Conservation (phyloP, 73 alveolate genomes). For the Paramecium primaurelia region DNA sequence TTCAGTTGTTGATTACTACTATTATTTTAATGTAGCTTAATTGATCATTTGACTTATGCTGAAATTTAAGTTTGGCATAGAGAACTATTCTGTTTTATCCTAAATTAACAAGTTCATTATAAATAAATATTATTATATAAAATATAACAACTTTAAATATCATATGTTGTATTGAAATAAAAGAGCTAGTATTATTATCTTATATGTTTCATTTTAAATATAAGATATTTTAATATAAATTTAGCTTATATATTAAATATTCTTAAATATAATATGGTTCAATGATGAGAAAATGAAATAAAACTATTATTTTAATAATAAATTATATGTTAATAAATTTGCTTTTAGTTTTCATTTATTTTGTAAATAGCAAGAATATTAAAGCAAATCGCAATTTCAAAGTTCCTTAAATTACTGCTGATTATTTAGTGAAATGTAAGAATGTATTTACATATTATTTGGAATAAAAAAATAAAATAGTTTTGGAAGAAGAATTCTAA, state of each 20-base stretch:
- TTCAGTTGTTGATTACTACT: not conserved
- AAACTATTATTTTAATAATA: not conserved
- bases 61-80: not conserved
- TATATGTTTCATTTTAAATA: not conserved
- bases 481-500: not conserved
- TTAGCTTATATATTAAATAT: not conserved
- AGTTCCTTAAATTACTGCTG: slow-evolving; percentile 11
- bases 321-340: not conserved
- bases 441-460: not conserved
- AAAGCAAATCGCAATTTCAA: slow-evolving; percentile 6
- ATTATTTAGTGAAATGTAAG: not conserved
- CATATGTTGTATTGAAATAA: no score
- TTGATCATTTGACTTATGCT: not conserved
- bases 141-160: not conserved
- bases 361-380: not conserved
- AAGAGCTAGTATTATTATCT: no score
- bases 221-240: not conserved
- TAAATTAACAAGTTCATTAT: not conserved
- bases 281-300: not conserved
- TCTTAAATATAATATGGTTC: not conserved
- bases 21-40: not conserved
- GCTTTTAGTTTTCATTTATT: not conserved
- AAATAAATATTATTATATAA: not conserved
- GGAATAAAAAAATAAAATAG: not conserved
- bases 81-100: slow-evolving; percentile 19